Percentiles rank a stretch among this genome's conserved stretches.
phyloP scores from a whole-genome alignment of 2,329 filamentous ascomycete species.

The Cercospora zeae-maydis region DNA sequence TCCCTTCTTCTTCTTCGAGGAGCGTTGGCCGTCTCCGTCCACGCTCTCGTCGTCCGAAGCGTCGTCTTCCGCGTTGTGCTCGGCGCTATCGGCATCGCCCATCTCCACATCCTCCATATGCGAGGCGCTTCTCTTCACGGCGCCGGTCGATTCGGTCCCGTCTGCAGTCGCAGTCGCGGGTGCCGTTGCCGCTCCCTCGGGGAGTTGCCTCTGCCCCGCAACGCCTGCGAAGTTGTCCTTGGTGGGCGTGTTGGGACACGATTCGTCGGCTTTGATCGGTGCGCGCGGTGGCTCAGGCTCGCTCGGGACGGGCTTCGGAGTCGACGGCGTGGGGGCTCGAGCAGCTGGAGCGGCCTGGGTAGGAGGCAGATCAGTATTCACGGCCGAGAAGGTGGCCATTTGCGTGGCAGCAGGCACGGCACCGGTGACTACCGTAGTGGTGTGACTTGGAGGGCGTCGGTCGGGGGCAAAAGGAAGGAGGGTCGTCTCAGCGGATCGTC shows the following conservation, averaged over 20 bases:
- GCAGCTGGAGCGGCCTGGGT: slow-evolving; percentile 45
- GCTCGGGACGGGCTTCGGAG: slow-evolving; percentile 50
- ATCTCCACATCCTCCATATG: slow-evolving; percentile 71
- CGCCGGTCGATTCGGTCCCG: slow-evolving; percentile 21
- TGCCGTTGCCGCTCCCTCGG: slow-evolving; percentile 28
- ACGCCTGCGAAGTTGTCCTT: slow-evolving; percentile 51
- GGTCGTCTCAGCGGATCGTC: slow-evolving; percentile 1
- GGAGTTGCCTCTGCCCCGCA: slow-evolving; percentile 47
- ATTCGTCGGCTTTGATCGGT: slow-evolving; percentile 40
- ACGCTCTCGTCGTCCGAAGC: slow-evolving; percentile 51
- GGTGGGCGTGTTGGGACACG: slow-evolving; percentile 59
- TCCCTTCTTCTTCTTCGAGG: slow-evolving; percentile 91
- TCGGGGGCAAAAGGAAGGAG: slow-evolving; percentile 6
- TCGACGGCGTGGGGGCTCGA: slow-evolving; percentile 48
- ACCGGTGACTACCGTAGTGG: slow-evolving; percentile 23
- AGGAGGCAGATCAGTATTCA: slow-evolving; percentile 27
- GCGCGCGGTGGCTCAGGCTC: slow-evolving; percentile 42
- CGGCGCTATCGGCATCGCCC: slow-evolving; percentile 64
- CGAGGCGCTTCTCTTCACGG: slow-evolving; percentile 55
- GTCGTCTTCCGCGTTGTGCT: slow-evolving; percentile 64
- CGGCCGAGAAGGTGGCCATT: slow-evolving; percentile 42
- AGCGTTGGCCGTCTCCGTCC: slow-evolving; percentile 61
- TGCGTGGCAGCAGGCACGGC: slow-evolving; percentile 13
- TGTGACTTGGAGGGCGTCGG: slow-evolving; percentile 17
- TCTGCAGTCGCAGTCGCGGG: slow-evolving; percentile 14